Base-by-base conservation (phyloP, 2,329 filamentous ascomycete species). In the Triangularia setosa region DNA sequence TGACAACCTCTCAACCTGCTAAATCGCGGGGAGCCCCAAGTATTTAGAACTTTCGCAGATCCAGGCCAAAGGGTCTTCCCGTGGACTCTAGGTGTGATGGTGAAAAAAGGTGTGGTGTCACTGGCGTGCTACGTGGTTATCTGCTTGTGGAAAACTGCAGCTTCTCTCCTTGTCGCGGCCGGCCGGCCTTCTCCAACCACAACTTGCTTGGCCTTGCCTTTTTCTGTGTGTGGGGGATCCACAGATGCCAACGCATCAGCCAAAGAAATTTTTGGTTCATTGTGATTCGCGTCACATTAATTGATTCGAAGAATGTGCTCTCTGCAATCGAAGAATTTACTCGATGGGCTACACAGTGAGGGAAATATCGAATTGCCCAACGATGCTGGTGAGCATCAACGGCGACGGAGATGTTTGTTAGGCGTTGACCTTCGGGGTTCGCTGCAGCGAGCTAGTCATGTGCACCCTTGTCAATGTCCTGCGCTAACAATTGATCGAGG, bases 111-210 rank as follows among this genome's bases (percentile, higher is more conserved):
- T 59, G 60, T 63, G 61, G 61, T 66, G 64, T 61, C 62, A 62
- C 57, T 56, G 60, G 65, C 58, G 64, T 74, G 75, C 75, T 75
- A 77, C 75, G 75, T 77, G 75, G 74, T 72, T 75, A 70, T 68
- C 75, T 73, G 73, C 71, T 69, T 69, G 65, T 65, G 64, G 68
- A 67, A 64, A 67, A 70, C 65, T 65, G 70, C 61, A 70, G 69
- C 68, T 61, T 67, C 62, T 67, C 52, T 66, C 66, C 52, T 30
- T 48, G 57, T 33, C 56, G 64, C 59, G 57, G 58, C 58, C 48
- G 61, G 67, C 24, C 54, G 65, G 67, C 28, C 62, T 27, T 53
- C 52, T 62, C 18, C 66, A 67, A 67, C 67, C 61, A 69, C 30
- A 63, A 66, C 65, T 64, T 63, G 63, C 55, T 56, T 52, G 54